phyloP scores from a whole-genome alignment of 345 rosid species.

The Heritiera fomes region DNA sequence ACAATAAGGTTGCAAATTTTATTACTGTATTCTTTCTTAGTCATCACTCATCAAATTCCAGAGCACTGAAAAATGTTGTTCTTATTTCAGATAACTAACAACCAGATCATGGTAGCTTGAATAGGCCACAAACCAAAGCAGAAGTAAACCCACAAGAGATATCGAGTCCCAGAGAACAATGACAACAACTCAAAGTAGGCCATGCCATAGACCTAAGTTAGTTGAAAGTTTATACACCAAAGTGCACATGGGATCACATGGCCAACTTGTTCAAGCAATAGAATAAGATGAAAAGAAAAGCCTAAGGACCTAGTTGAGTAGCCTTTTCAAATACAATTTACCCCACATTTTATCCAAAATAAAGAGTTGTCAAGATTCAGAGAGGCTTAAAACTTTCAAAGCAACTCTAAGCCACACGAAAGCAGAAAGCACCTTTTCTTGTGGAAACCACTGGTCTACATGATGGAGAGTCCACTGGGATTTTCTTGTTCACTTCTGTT shows the following conservation, averaged over 20 bases:
- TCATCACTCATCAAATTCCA: constrained; percentile 16
- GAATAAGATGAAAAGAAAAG: constrained; percentile 25
- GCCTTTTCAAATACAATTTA: constrained; percentile 1
- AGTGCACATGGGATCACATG: constrained; percentile 26
- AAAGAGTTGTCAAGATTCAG: neutral
- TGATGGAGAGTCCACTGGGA: constrained; percentile 31
- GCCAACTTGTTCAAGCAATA: constrained; percentile 31
- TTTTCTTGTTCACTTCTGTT: constrained; percentile 14
- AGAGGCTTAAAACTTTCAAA: constrained; percentile 8
- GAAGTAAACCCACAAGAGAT: constrained; percentile 13
- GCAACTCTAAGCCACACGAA: constrained; percentile 24
- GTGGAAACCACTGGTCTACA: constrained; percentile 17
- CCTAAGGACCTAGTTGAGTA: neutral
- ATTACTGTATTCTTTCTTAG: neutral
- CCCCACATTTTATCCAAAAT: constrained; percentile 29
- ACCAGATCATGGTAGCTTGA: constrained; percentile 22
- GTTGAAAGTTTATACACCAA: constrained; percentile 7
- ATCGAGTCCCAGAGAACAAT: constrained; percentile 19
- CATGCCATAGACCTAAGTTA: constrained; percentile 8
- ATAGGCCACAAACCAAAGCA: neutral
- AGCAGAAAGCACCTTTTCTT: constrained; percentile 17
- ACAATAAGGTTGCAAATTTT: neutral
- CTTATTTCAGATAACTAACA: constrained; percentile 15
- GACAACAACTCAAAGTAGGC: constrained; percentile 21
- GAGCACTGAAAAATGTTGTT: neutral